Conservation (phyloP, 148 eudicot genomes). For the Limonium bicolor region DNA sequence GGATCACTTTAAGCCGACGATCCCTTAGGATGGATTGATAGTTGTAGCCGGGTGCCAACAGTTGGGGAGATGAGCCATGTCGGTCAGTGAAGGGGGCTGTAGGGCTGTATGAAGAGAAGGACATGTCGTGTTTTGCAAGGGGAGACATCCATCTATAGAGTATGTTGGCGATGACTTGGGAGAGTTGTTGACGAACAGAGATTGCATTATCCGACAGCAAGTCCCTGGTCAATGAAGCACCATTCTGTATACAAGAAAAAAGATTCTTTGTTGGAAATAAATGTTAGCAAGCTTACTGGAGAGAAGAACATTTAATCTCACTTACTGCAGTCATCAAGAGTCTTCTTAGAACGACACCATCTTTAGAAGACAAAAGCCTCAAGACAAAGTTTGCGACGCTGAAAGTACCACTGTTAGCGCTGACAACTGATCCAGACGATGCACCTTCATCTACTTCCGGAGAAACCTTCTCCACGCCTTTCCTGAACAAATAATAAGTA, state of each 20-base stretch:
- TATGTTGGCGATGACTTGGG: slow-evolving; percentile 45
- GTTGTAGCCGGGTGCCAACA: slow-evolving; percentile 17
- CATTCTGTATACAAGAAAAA: slow-evolving; percentile 40
- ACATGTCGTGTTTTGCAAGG: slow-evolving; percentile 12
- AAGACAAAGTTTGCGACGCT: slow-evolving; percentile 48
- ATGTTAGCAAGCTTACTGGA: not conserved
- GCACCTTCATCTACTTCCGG: slow-evolving; percentile 15
- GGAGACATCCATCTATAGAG: slow-evolving; percentile 43
- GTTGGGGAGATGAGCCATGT: too few species aligned
- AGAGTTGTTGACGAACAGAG: slow-evolving; percentile 42
- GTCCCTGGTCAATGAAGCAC: slow-evolving; percentile 53
- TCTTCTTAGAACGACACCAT: slow-evolving; percentile 74
- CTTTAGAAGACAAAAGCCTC: slow-evolving; percentile 53
- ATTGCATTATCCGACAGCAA: slow-evolving; percentile 49
- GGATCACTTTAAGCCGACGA: slow-evolving; percentile 62
- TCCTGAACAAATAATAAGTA: slow-evolving; percentile 31
- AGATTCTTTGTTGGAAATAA: not conserved
- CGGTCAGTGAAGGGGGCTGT: too few species aligned
- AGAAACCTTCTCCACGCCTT: slow-evolving; percentile 25
- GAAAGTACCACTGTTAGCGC: slow-evolving; percentile 19
- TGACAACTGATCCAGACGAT: slow-evolving; percentile 15
- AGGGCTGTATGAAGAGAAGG: slow-evolving; percentile 3
- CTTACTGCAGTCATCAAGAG: slow-evolving; percentile 87
- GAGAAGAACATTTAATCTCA: slow-evolving; percentile 6
- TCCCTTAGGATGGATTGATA: slow-evolving; percentile 40